Conservation (phyloP, 2,329 filamentous ascomycete genomes). For the Purpureocillium takamizusanense region DNA sequence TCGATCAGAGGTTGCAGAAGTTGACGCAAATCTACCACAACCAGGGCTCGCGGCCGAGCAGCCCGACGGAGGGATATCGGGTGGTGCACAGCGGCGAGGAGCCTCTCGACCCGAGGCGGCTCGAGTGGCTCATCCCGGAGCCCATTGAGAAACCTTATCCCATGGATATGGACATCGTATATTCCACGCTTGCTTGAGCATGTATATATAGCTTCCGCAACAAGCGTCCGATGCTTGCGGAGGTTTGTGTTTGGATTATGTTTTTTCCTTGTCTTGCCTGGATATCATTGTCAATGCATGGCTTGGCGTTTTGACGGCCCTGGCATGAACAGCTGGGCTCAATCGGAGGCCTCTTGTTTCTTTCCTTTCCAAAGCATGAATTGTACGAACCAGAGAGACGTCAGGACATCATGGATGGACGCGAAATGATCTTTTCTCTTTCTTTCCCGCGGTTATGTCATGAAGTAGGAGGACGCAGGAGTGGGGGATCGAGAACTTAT, state of each 20-base stretch:
- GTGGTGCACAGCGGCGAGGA: slow-evolving; percentile 18
- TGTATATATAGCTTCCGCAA: not conserved
- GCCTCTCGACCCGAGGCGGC: slow-evolving; percentile 15
- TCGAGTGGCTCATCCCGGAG: slow-evolving; percentile 25
- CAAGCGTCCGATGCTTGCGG: not conserved
- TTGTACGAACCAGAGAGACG: no score
- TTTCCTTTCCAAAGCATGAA: no score
- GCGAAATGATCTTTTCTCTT: no score
- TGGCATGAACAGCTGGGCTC: not conserved
- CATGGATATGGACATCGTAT: slow-evolving; percentile 27
- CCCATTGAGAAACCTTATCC: slow-evolving; percentile 26
- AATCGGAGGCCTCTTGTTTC: not conserved
- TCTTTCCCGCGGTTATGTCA: no score
- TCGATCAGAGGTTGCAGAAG: slow-evolving; percentile 28
- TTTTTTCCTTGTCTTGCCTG: no score
- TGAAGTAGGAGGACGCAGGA: no score
- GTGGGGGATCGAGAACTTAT: no score
- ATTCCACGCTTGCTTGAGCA: slow-evolving; percentile 16
- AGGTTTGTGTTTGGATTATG: no score
- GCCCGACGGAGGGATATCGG: slow-evolving; percentile 19
- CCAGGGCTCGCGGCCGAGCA: slow-evolving; percentile 16
- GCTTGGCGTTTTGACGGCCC: slow-evolving; percentile 7
- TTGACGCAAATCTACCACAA: slow-evolving; percentile 23
- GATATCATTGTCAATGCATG: slow-evolving; percentile 6
- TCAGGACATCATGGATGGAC: no score